phyloP scores from a whole-genome alignment of 2,329 filamentous ascomycete genomes.

The Hymenoscyphus salicellus region DNA sequence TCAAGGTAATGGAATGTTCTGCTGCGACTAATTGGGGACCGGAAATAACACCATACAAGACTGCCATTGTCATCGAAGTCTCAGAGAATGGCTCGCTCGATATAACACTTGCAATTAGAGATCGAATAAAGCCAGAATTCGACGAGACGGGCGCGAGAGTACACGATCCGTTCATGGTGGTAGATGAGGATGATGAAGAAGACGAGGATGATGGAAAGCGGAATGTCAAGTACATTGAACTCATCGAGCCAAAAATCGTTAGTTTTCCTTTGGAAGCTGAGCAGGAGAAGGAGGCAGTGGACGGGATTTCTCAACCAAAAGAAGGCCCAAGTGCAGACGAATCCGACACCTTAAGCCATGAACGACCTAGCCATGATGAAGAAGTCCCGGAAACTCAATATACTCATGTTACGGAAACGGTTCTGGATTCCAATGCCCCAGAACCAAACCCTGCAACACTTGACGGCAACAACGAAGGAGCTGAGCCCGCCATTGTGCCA shows the following conservation, averaged over 20 bases:
- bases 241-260: slow-evolving; percentile 67
- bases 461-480: not conserved
- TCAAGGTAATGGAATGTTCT: slow-evolving; percentile 62
- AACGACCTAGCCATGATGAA: slow-evolving; percentile 6
- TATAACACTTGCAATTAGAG: slow-evolving; percentile 66
- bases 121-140: slow-evolving; percentile 58
- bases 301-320: slow-evolving; percentile 17
- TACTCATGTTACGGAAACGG: slow-evolving; percentile 32
- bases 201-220: slow-evolving; percentile 60
- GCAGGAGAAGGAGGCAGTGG: slow-evolving; percentile 23
- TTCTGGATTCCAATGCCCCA: slow-evolving; percentile 23
- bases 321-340: slow-evolving; percentile 19
- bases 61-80: slow-evolving; percentile 61
- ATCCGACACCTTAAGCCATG: slow-evolving; percentile 18
- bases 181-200: slow-evolving; percentile 61
- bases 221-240: slow-evolving; percentile 57
- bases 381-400: slow-evolving; percentile 24
- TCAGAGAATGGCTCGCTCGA: slow-evolving; percentile 53
- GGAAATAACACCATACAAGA: slow-evolving; percentile 57
- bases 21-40: slow-evolving; percentile 65
- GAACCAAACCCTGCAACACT: slow-evolving; percentile 7
- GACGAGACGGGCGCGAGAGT: slow-evolving; percentile 70
- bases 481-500: not conserved
- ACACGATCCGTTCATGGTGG: slow-evolving; percentile 76
- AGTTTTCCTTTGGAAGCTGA: slow-evolving; percentile 38